Evolutionary conservation across 148 eudicot genomes (phyloP), one percentile per base, ranked within the genome.

Genomic region (Simmondsia chinensis): DNA sequence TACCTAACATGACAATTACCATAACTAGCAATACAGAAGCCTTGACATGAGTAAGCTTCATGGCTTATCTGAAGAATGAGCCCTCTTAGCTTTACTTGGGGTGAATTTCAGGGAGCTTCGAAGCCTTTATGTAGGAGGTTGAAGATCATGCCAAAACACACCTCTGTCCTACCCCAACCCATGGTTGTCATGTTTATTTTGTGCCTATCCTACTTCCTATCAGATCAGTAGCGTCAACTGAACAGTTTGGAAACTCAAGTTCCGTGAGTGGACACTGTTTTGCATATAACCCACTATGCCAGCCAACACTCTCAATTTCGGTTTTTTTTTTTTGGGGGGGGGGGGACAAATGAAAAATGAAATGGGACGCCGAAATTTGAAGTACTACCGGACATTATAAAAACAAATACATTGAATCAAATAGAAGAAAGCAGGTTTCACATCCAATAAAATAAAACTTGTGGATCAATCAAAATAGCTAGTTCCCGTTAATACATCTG

Each of bases 131-230:
- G 64, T 45, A 55, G 25, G 56, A 47, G 50, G 22, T 29, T 9
- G 25, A 30, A 46, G 33, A 29, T 40, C 72, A 50, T 47, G 71
- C 60, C 45, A 26, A 21, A 53, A 3, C 46, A 54, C 73, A 68
- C 58, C 40, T 50, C 49, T 63, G 33, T 66, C 79, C 71, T 77
- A 74, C 66, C 59, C 59, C 27, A 31, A 30, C 13, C 50, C 73
- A 53, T 27, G 39, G 27, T 50, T 44, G 36, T 63, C 75, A 65
- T 54, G 76, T 60, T 29, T n/a, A 33, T 35, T 62, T 43, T 16
- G 37, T 48, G 59, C 57, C 26, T 39, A 32, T 54, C 46, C 65
- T 25, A 28, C 34, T 25, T 11, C n/a, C 40, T 13, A 14, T 40
- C 64, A 59, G 33, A 27, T n/a, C 6, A 21, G 18, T 29, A 45